Evolutionary conservation across 169 alveolate genomes (phyloP), one percentile per base, ranked within the genome.

Genomic region (Plasmodium relictum): DNA sequence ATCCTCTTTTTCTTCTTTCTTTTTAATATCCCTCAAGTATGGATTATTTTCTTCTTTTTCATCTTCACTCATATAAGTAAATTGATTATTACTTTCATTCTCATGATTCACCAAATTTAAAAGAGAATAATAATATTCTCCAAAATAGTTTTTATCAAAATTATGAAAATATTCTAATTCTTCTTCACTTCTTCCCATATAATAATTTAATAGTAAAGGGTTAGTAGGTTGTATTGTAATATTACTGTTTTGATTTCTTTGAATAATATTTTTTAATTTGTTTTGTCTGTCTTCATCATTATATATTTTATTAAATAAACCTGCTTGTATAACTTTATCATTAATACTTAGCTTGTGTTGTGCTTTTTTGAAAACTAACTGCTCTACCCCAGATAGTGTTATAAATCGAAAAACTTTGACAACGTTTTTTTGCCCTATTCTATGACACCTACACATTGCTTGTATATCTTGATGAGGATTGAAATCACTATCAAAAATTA

Each of bases 401-500:
- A 97, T 93, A 58, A 97, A 96, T 69, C 97, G 96, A 92, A 96
- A 97, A 8, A 97, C 96, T 50, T 94, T 94, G 8, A 97, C 99
- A 37, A 96, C 96, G 26, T 94, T 93, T 50, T 96, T 96, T 88
- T 97, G 99, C 0, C 96, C 99, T 5, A 97, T 94, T 50, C 99
- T 92, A 86, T 97, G 99, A 50, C 96, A 97, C 42, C 99, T 73
- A 86, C 97, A 98, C 92, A 97, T 98, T 9, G 99, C 99, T 93
- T 97, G 99, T 37, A 96, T 92, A 92, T 97, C 98, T 63, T 96
- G 96, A 70, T 97, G 98, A 20, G 99, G 99, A 54, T 97, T 97
- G 93, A 97, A 97, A 88, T 97, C 98, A 91, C 96, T 97, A 72
- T 97, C 98, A 96, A 97, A 96, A 68, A 99, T 97, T 9, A 99